Conservation (phyloP, 169 alveolate genomes). For the Cryptosporidium felis region DNA sequence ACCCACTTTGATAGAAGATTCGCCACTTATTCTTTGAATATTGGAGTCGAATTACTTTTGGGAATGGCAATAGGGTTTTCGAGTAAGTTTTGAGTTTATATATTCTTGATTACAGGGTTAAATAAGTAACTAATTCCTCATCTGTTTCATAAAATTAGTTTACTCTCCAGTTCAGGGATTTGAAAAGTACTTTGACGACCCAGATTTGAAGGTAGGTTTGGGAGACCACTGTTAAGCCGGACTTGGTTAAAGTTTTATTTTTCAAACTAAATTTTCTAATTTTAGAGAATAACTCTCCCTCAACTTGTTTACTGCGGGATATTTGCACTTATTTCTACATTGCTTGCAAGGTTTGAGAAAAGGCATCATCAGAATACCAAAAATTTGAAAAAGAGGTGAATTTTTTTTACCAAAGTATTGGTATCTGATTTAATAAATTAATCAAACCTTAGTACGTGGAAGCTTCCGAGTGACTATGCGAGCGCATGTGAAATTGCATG, state of each 20-base stretch:
- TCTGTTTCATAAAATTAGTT: neutral
- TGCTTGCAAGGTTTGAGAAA: slow-evolving; percentile 36
- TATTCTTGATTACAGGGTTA: neutral
- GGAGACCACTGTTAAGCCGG: too few species aligned
- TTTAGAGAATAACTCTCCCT: slow-evolving; percentile 47
- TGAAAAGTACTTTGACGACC: slow-evolving; percentile 33
- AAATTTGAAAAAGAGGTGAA: neutral
- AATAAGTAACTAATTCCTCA: too few species aligned
- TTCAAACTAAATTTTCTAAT: too few species aligned
- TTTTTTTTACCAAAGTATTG: neutral
- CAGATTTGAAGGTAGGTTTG: slow-evolving; percentile 24
- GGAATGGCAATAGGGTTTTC: slow-evolving; percentile 34
- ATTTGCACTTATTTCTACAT: neutral
- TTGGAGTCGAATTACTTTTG: slow-evolving; percentile 30
- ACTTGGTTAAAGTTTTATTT: neutral
- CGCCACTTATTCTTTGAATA: slow-evolving; percentile 60
- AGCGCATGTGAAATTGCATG: slow-evolving; percentile 49
- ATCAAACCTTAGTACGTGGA: neutral
- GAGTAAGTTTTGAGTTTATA: slow-evolving; percentile 33
- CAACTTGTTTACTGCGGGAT: slow-evolving; percentile 52
- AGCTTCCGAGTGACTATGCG: slow-evolving; percentile 10
- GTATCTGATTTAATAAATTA: neutral
- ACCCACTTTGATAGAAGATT: slow-evolving; percentile 69
- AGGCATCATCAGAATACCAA: neutral
- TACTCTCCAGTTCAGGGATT: slow-evolving; percentile 53